phyloP scores from a whole-genome alignment of 441 rosid genomes.

The Brassica hybrid region DNA sequence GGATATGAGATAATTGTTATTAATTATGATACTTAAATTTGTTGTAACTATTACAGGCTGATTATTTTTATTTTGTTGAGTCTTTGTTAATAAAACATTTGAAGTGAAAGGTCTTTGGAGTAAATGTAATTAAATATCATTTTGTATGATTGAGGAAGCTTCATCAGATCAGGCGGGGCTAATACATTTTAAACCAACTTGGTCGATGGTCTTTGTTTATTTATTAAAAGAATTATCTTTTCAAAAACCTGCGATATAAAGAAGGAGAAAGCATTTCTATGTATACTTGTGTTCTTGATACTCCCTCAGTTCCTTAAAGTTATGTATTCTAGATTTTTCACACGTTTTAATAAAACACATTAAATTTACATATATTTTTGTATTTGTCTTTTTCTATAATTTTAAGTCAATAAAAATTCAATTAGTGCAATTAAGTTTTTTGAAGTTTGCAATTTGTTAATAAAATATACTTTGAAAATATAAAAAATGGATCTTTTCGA shows the following conservation, averaged over 20 bases:
- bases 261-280: neutral
- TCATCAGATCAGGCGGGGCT: neutral
- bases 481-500: too few relatives aligned
- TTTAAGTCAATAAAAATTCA: too few relatives aligned
- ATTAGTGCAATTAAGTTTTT: too few relatives aligned
- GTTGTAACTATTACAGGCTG: neutral
- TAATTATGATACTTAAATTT: neutral
- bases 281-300: neutral
- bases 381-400: too few relatives aligned
- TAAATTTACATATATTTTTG: too few relatives aligned
- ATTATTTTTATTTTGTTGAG: neutral
- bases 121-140: too few relatives aligned
- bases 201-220: constrained; percentile 12
- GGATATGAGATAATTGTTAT: neutral
- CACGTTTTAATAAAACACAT: too few relatives aligned
- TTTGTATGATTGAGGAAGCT: constrained; percentile 10
- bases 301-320: too few relatives aligned
- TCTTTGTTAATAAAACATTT: constrained; percentile 7
- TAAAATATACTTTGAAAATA: too few relatives aligned
- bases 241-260: neutral
- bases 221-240: neutral
- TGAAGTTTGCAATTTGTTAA: too few relatives aligned
- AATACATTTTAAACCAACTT: neutral
- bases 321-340: too few relatives aligned
- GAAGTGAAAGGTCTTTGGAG: neutral